phyloP scores from a whole-genome alignment of 441 rosid genomes.

The Croton setiger region DNA sequence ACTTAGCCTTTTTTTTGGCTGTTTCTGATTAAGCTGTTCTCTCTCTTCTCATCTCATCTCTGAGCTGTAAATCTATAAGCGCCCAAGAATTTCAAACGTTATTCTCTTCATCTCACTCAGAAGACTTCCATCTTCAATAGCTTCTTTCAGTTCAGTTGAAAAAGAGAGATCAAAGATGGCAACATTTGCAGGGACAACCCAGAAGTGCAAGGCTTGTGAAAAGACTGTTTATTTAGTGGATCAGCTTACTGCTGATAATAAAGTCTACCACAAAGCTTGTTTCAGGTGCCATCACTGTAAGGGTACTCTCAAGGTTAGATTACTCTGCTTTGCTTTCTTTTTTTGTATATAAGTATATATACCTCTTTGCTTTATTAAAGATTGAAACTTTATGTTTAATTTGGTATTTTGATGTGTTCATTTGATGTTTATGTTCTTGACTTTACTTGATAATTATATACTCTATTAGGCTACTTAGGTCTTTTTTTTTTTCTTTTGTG shows the following conservation, averaged over 20 bases:
- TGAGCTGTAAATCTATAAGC: constrained; percentile 25
- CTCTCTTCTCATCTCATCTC: not conserved
- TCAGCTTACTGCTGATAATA: constrained; percentile 57
- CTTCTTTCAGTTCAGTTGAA: not conserved
- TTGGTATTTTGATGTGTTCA: not conserved
- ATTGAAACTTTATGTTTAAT: not conserved
- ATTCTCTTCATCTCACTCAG: not conserved
- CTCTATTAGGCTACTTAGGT: not conserved
- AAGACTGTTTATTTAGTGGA: constrained; percentile 77
- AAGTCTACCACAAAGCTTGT: constrained; percentile 64
- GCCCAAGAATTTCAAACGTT: constrained; percentile 6
- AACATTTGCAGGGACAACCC: constrained; percentile 65
- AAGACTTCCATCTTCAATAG: not conserved
- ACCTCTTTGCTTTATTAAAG: not conserved
- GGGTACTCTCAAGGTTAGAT: constrained; percentile 62
- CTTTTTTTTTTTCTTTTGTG: not conserved
- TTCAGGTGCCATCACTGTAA: constrained; percentile 79
- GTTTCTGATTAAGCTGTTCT: not conserved
- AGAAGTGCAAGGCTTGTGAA: constrained; percentile 72
- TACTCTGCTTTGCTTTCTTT: not conserved
- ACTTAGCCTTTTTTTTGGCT: not conserved
- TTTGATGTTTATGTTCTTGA: constrained; percentile 3
- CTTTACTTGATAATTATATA: not conserved
- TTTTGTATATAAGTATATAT: not conserved
- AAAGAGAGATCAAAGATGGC: constrained; percentile 35